phyloP scores from a whole-genome alignment of 225 moss, liverwort and hornwort species.

The Asterella californica region DNA sequence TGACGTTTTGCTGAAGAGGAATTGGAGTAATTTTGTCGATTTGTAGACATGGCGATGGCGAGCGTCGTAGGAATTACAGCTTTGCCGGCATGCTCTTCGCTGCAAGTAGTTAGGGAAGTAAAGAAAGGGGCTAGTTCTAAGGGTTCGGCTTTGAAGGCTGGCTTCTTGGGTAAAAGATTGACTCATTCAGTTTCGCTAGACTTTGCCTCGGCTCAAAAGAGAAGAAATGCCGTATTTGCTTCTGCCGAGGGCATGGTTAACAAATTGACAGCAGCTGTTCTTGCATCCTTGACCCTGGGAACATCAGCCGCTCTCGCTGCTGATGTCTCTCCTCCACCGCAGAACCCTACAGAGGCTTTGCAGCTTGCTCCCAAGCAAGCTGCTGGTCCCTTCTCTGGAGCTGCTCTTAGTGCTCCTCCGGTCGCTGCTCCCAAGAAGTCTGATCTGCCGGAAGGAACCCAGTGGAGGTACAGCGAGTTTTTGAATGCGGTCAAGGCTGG shows the following conservation, averaged over 20 bases:
- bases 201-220: slow-evolving; percentile 13
- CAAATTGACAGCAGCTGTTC: slow-evolving; percentile 36
- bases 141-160: slow-evolving; percentile 10
- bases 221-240: slow-evolving; percentile 15
- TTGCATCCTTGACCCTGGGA: slow-evolving; percentile 38
- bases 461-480: slow-evolving; percentile 57
- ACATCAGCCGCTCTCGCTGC: slow-evolving; percentile 33
- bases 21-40: not conserved
- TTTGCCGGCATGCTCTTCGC: slow-evolving; percentile 31
- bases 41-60: slow-evolving; percentile 20
- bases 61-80: slow-evolving; percentile 37
- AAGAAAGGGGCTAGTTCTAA: not conserved
- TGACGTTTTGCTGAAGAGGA: too few species aligned
- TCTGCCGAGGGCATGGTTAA: slow-evolving; percentile 17
- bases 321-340: slow-evolving; percentile 32
- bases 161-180: slow-evolving; percentile 37
- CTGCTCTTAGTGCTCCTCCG: slow-evolving; percentile 36
- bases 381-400: slow-evolving; percentile 25
- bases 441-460: slow-evolving; percentile 47
- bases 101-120: slow-evolving; percentile 18
- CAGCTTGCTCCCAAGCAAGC: slow-evolving; percentile 29
- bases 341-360: slow-evolving; percentile 31
- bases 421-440: slow-evolving; percentile 42
- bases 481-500: slow-evolving; percentile 47
- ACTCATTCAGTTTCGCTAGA: not conserved